Evolutionary conservation across 495 filamentous ascomycete species (phyloP).

Genomic region (Clavariopsis aquatica): DNA sequence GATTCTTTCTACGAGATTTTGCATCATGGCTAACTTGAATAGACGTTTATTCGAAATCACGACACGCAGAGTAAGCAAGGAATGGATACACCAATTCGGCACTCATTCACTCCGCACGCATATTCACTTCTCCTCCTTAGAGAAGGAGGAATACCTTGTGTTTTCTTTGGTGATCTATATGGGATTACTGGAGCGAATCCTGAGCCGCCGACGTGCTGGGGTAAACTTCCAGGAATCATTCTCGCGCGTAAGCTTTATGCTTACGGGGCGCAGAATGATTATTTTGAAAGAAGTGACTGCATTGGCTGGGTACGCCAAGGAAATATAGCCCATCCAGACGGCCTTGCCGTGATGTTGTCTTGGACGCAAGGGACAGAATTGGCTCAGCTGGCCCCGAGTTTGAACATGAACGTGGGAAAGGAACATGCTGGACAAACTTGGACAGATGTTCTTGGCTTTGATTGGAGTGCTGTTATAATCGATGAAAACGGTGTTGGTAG

Average conservation of each 20-base stretch:
- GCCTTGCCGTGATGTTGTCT: not conserved
- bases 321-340: not conserved
- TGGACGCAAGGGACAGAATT: not conserved
- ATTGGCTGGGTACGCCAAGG: not conserved
- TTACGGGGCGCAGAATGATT: not conserved
- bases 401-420: not conserved
- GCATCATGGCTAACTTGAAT: not conserved
- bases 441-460: not conserved
- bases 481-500: not conserved
- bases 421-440: not conserved
- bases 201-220: not conserved
- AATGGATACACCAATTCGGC: not conserved
- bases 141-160: not conserved
- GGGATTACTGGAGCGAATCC: not conserved
- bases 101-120: not conserved
- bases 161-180: not conserved
- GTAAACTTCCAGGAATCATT: not conserved
- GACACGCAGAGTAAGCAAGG: not conserved
- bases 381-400: not conserved
- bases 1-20: not conserved
- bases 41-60: not conserved
- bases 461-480: not conserved
- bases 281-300: not conserved
- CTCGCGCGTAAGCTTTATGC: not conserved
- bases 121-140: not conserved